Evolutionary conservation across 2,329 filamentous ascomycete genomes (phyloP), one percentile per base, ranked within the genome.

Genomic region (Ceratocystis destructans): DNA sequence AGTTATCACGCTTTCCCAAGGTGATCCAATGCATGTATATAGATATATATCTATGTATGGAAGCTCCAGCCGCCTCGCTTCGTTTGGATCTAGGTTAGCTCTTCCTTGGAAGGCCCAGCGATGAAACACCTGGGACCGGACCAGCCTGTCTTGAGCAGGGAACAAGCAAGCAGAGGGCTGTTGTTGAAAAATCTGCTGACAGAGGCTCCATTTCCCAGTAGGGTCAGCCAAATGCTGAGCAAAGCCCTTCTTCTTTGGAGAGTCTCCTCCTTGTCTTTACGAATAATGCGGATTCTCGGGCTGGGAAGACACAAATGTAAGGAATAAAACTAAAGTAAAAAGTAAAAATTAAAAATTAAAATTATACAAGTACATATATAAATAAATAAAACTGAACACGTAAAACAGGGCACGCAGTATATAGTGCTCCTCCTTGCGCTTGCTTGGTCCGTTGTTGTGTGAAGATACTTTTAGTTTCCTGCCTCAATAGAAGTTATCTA

Each of bases 81-180:
- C 12, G 53, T 59, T 59, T 59, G 53, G 53, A 59, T 59, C 53
- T 59, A 59, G n/a, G 28, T 6, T 59, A 59, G 53, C 15, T 33
- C 8, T 20, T 53, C 22, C 25, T 20, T 53, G 20, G n/a, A 25
- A 25, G 48, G 37, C 37, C n/a, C 20, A 53, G 48, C 10, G 53
- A 59, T 59, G 53, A 59, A 59, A 59, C 53, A 5, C 20, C 25
- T 17, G n/a, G 50, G 50, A 12, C 17, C 17, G 50, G 50, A 12
- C 17, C 17, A 31, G 15, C n/a, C 5, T 37, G 15, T 59, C 17
- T 20, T 33, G 28, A 22, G 50, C 17, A 31, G 28, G 28, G 37
- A 4, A 41, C 37, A 41, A 41, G 37, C 0, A 41, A 41, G 8
- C 3, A 41, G 10, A 41, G 12, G 10, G 10, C 37, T 12, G 37